Percentiles rank a stretch among this genome's conserved stretches.
Conservation (phyloP, 352 stramenopile species). For the Phytophthora syringae region DNA sequence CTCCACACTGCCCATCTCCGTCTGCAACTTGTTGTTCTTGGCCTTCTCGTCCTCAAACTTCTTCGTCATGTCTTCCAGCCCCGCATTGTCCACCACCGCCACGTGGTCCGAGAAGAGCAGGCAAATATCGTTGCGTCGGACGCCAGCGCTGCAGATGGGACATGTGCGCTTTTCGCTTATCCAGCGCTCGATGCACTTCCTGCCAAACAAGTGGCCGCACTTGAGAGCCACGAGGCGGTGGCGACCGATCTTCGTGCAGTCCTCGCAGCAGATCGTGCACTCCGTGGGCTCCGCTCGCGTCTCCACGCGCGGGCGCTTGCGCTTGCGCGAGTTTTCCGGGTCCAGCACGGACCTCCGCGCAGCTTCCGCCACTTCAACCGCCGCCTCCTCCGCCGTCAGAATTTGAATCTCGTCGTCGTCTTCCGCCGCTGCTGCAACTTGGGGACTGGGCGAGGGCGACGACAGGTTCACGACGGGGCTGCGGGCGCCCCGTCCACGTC, state of each 20-base stretch:
- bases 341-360: constrained; percentile 3
- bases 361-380: constrained; percentile 24
- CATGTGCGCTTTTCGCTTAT: constrained; percentile 62
- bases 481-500: too few relatives aligned
- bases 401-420: constrained; percentile 48
- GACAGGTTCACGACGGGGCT: constrained; percentile 25
- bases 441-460: constrained; percentile 5
- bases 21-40: constrained; percentile 52
- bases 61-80: constrained; percentile 55
- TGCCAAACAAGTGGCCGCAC: constrained; percentile 81
- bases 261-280: constrained; percentile 80
- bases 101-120: constrained; percentile 76
- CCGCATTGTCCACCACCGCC: constrained; percentile 78
- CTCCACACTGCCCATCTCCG: constrained; percentile 49
- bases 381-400: constrained; percentile 30
- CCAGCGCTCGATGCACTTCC: constrained; percentile 80
- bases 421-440: constrained; percentile 14
- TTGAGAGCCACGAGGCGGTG: constrained; percentile 74
- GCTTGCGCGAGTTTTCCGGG: constrained; percentile 22
- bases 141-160: constrained; percentile 67
- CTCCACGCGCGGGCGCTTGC: constrained; percentile 36
- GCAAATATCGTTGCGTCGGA: constrained; percentile 60
- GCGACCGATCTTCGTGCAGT: constrained; percentile 58
- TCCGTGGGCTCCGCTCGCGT: constrained; percentile 63
- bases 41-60: constrained; percentile 70